Conservation (phyloP, 192 early-diverging fungal species). For the Backusella psychrophila region DNA sequence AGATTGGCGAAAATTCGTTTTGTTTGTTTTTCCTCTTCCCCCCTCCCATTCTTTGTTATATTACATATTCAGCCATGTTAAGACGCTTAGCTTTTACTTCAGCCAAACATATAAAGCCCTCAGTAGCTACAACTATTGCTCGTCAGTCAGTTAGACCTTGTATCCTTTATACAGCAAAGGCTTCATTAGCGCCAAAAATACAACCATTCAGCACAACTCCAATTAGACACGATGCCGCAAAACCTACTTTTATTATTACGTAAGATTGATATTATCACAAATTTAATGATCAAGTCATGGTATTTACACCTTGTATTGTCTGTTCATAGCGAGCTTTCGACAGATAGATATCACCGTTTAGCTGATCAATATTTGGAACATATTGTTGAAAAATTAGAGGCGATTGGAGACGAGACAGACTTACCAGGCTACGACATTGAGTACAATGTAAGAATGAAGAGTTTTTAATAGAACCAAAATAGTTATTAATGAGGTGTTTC, state of each 20-base stretch:
- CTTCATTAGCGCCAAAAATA: neutral
- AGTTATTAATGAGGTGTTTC: slow-evolving; percentile 19
- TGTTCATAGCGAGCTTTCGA: slow-evolving; percentile 41
- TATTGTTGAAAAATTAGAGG: slow-evolving; percentile 74
- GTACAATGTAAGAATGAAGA: slow-evolving; percentile 59
- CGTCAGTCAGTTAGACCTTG: neutral
- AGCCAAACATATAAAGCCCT: neutral
- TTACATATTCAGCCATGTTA: neutral
- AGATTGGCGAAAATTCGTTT: neutral
- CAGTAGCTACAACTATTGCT: neutral
- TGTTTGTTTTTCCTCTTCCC: neutral
- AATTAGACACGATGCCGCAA: neutral
- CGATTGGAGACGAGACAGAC: slow-evolving; percentile 66
- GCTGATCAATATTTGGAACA: slow-evolving; percentile 61
- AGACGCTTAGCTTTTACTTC: neutral
- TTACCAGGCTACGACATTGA: slow-evolving; percentile 76
- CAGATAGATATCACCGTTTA: slow-evolving; percentile 57
- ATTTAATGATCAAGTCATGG: neutral
- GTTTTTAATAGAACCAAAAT: too few species aligned
- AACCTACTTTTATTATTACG: slow-evolving; percentile 5
- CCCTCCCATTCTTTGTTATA: neutral
- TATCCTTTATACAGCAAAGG: neutral
- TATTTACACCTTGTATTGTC: too few species aligned
- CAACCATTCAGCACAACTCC: neutral
- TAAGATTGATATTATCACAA: neutral